Conservation (phyloP, 179 eudicot species). For the Corrigiola litoralis region DNA sequence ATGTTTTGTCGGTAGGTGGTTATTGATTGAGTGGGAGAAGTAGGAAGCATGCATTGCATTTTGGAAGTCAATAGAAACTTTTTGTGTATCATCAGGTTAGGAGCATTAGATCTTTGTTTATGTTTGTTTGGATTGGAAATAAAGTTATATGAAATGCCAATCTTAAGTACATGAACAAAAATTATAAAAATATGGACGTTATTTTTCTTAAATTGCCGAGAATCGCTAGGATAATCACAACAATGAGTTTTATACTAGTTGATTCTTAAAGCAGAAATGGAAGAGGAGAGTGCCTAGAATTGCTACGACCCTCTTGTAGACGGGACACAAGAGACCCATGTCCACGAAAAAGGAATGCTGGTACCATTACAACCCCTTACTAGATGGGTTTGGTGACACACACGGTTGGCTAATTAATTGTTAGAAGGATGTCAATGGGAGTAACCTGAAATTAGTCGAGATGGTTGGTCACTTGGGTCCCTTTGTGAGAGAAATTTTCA, state of each 20-base stretch:
- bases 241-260: no score
- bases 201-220: no score
- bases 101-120: background rate
- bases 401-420: background rate
- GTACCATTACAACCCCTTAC: background rate
- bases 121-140: background rate
- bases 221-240: no score
- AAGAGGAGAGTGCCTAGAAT: no score
- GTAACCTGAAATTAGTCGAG: background rate
- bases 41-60: no score
- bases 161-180: no score
- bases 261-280: no score
- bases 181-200: no score
- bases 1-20: slow-evolving; percentile 19
- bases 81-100: background rate
- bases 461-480: background rate
- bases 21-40: slow-evolving; percentile 3
- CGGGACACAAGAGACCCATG: background rate
- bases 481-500: slow-evolving; percentile 16
- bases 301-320: no score
- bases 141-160: background rate
- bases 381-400: slow-evolving; percentile 4
- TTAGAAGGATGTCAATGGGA: background rate
- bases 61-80: background rate
- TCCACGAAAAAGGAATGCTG: background rate